Evolutionary conservation across 225 moss, liverwort and hornwort genomes (phyloP).

Genomic region (Marchantia paleacea): DNA sequence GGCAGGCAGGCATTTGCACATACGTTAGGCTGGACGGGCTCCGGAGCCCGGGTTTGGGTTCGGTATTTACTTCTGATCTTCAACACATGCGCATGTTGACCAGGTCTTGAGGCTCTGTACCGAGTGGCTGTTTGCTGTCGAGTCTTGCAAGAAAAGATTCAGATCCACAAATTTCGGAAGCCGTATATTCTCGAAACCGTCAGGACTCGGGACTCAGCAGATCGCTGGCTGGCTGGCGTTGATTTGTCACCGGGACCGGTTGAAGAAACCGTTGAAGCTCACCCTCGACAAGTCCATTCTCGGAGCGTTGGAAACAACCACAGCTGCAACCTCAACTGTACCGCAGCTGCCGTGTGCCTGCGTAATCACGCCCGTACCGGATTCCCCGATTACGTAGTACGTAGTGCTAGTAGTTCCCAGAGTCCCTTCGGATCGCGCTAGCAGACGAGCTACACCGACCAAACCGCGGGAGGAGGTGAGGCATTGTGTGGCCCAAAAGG

Average conservation of each 20-base stretch:
- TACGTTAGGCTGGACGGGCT: background rate
- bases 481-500: background rate
- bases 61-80: too few species aligned
- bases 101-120: background rate
- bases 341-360: too few species aligned
- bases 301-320: background rate
- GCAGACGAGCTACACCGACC: conserved; percentile 14
- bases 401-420: background rate
- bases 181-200: background rate
- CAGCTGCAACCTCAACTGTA: background rate
- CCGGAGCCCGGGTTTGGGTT: background rate
- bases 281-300: background rate
- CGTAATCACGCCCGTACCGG: background rate
- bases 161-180: background rate
- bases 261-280: background rate
- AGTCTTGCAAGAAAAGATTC: conserved; percentile 1
- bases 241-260: background rate
- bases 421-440: background rate
- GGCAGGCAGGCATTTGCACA: too few species aligned
- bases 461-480: background rate
- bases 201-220: background rate
- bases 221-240: background rate
- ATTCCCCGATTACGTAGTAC: background rate
- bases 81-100: background rate
- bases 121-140: background rate